These are phyloP conservation scores for Mycena vulgaris DNA, from an alignment of 768 basidiomycete genomes.

Conservation along the genomic window DNA sequence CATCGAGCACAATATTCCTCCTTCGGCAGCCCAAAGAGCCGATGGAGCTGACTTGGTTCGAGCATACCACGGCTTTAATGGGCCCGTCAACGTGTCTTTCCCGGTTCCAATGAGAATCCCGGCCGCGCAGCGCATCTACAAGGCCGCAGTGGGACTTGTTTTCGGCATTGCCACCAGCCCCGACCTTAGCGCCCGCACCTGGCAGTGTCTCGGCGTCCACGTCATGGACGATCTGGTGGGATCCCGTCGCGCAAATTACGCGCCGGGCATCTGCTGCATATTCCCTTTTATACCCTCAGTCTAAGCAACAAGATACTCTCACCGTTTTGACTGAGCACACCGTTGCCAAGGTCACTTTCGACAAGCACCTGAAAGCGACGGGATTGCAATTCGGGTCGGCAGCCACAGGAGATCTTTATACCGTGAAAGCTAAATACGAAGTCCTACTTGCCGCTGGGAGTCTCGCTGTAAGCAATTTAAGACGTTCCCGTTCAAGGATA, in stretches of 20 bases:
- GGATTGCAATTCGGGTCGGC: slow-evolving; percentile 32
- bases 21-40: slow-evolving; percentile 23
- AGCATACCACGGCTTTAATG: slow-evolving; percentile 25
- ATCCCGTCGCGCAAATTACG: slow-evolving; percentile 28
- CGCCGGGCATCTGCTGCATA: slow-evolving; percentile 35
- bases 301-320: slow-evolving; percentile 25
- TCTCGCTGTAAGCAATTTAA: slow-evolving; percentile 22
- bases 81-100: slow-evolving; percentile 30
- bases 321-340: slow-evolving; percentile 32
- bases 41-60: slow-evolving; percentile 21
- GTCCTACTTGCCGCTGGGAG: slow-evolving; percentile 36
- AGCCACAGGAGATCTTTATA: slow-evolving; percentile 2
- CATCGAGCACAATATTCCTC: slow-evolving; percentile 33
- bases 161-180: slow-evolving; percentile 22
- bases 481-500: neutral
- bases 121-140: slow-evolving; percentile 29
- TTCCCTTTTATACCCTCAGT: slow-evolving; percentile 28
- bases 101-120: slow-evolving; percentile 36
- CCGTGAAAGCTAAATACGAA: slow-evolving; percentile 27
- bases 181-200: slow-evolving; percentile 26
- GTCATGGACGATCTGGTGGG: slow-evolving; percentile 38
- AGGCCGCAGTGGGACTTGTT: slow-evolving; percentile 31
- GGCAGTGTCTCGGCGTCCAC: slow-evolving; percentile 29
- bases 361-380: slow-evolving; percentile 26
- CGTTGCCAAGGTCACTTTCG: slow-evolving; percentile 31